Evolutionary conservation across 139 green algal genomes (phyloP).

Genomic region (Chlorella vulgaris): DNA sequence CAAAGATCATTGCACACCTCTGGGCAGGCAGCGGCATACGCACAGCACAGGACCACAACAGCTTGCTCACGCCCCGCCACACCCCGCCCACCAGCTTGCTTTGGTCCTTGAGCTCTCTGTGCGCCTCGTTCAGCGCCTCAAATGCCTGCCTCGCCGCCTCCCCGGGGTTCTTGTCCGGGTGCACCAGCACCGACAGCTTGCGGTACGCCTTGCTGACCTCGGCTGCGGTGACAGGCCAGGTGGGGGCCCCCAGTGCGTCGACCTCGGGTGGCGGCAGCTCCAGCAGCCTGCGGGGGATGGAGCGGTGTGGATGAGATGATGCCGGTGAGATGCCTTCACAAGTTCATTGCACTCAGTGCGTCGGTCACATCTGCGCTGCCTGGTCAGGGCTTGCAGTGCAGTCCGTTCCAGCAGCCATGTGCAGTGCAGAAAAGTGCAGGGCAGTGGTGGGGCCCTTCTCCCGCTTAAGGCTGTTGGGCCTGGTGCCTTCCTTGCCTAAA

Average conservation of each 20-base stretch:
- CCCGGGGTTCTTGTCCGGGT: slow-evolving; percentile 80
- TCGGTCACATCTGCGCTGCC: too few species aligned
- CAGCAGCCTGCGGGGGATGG: slow-evolving; percentile 57
- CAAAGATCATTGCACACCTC: too few species aligned
- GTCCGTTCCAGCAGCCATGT: too few species aligned
- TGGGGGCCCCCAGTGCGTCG: slow-evolving; percentile 67
- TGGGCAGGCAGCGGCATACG: too few species aligned
- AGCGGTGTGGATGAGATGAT: not conserved
- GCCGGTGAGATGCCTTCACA: not conserved
- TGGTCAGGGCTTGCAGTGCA: too few species aligned
- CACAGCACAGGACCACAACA: too few species aligned
- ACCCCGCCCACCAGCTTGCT: slow-evolving; percentile 41
- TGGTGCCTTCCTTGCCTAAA: slow-evolving; percentile 70
- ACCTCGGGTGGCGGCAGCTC: slow-evolving; percentile 63
- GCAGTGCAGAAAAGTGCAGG: too few species aligned
- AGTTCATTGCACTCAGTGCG: too few species aligned
- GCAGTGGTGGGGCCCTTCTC: too few species aligned
- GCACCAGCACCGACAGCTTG: slow-evolving; percentile 76
- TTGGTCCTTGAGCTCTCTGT: slow-evolving; percentile 65
- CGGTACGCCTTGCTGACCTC: slow-evolving; percentile 76
- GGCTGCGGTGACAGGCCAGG: slow-evolving; percentile 56
- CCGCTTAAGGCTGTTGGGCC: too few species aligned
- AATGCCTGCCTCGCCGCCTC: slow-evolving; percentile 64
- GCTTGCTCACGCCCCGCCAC: not conserved
- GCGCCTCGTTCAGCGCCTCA: slow-evolving; percentile 73